Evolutionary conservation across 495 filamentous ascomycete species (phyloP).

Genomic region (Penicillium manginii): DNA sequence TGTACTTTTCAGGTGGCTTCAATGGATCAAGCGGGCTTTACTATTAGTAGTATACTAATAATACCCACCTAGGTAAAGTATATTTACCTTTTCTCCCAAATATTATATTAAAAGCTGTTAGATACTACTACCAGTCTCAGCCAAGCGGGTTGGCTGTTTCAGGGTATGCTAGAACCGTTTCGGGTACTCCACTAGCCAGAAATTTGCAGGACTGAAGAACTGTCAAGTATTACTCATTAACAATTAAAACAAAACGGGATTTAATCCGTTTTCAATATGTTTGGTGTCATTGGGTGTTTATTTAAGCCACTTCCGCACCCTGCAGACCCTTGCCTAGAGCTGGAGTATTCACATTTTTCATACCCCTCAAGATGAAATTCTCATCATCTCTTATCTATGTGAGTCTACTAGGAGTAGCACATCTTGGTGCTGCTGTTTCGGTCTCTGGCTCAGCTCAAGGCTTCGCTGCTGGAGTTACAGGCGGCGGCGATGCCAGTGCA

Average conservation of each 20-base stretch:
- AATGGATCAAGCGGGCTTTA: too few species aligned
- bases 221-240: not conserved
- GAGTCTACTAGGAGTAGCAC: not conserved
- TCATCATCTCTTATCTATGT: not conserved
- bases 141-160: not conserved
- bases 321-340: too few species aligned
- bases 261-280: not conserved
- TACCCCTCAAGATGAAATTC: not conserved
- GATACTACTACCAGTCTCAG: not conserved
- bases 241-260: not conserved
- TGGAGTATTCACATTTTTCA: not conserved
- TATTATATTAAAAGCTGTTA: not conserved
- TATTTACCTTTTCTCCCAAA: not conserved
- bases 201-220: not conserved
- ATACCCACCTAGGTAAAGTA: too few species aligned
- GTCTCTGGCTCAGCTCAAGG: constrained; percentile 42
- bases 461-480: constrained; percentile 45
- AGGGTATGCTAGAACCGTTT: not conserved
- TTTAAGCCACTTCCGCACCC: not conserved
- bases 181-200: not conserved
- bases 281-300: not conserved
- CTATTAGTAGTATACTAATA: too few species aligned
- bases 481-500: constrained; percentile 45
- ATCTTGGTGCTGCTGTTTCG: constrained; percentile 3
- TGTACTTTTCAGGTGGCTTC: too few species aligned